phyloP scores from a whole-genome alignment of 1,284 basidiomycete species.

The Mycosarcoma mackinlayi region DNA sequence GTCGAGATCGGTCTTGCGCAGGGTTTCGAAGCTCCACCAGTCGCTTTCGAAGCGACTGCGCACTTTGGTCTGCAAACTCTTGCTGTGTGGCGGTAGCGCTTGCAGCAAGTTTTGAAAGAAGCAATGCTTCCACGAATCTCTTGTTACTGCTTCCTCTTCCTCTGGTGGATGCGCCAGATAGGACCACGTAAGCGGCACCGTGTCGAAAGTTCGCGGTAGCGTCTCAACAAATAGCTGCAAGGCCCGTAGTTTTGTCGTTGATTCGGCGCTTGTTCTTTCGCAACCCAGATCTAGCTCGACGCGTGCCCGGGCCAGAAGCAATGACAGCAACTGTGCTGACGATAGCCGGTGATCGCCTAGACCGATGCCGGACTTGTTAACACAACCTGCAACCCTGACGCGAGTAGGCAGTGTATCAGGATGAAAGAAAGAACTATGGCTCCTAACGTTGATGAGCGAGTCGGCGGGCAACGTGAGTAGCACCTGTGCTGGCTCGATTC shows the following conservation, averaged over 20 bases:
- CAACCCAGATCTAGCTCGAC: conserved; percentile 8
- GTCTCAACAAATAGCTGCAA: conserved; percentile 45
- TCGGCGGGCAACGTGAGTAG: conserved; percentile 24
- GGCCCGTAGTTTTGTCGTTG: conserved; percentile 10
- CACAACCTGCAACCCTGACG: conserved; percentile 3
- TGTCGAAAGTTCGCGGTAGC: conserved; percentile 46
- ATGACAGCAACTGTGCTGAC: conserved; percentile 33
- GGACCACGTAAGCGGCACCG: conserved; percentile 48
- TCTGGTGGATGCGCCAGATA: background rate
- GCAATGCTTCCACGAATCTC: conserved; percentile 1
- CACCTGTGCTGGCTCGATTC: conserved; percentile 27
- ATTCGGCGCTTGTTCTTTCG: background rate
- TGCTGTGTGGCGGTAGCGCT: conserved; percentile 37
- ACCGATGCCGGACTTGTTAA: background rate
- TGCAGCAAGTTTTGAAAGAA: conserved; percentile 27
- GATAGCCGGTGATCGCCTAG: conserved; percentile 9
- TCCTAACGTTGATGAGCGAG: conserved; percentile 39
- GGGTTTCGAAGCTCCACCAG: conserved; percentile 23
- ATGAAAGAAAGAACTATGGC: conserved; percentile 20
- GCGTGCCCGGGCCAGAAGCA: conserved; percentile 24
- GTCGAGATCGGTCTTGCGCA: conserved; percentile 11
- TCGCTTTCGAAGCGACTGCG: conserved; percentile 46
- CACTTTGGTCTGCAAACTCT: conserved; percentile 16
- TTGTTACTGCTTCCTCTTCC: background rate
- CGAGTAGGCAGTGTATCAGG: conserved; percentile 13